Base-by-base conservation (phyloP, 1,139 yeast species). In the Geotrichum klebahnii region DNA sequence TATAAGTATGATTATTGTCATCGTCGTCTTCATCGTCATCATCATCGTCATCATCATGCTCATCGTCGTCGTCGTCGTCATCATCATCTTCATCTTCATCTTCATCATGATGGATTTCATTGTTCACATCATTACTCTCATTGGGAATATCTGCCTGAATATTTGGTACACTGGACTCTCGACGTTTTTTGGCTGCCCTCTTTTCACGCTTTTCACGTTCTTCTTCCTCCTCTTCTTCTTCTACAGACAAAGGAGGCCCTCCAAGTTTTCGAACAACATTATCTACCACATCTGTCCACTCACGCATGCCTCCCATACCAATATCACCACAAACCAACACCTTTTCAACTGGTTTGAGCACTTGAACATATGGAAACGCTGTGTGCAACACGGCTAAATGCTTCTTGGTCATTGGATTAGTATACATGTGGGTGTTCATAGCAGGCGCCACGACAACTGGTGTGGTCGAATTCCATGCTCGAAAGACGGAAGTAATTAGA, bases 231-330 rank as follows among this genome's bases (percentile, higher is more conserved):
- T 43, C 51, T 26, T 48, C 51, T 26, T 48, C 48, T 20, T 48
- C 51, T n/a, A 43, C 40, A 4, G 61, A 64, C n/a, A 59, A 62
- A 3, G 63, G 62, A 1, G 60, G 62, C 3, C 67, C 68, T 26
- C 72, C 72, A 16, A 71, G 61, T 22, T 64, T 58, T 4, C 80
- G 76, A 47, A 87, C 81, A 50, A 88, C 67, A 14, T 81, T 79
- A 60, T 88, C 96, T 9, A 89, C 97, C 50, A 90, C 79, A 57
- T 89, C 97, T 55, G 81, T 78, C 97, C 97, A 90, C 68, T 92
- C 97, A 62, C 96, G 76, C 98, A 92, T 92, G 8, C 97, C 98
- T 23, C 98, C 98, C 73, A 80, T 84, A 2, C 98, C 98, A 53
- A 92, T 87, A 67, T 92, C 98, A 46, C 98, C 98, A 72, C 96